Percentiles rank a stretch among this genome's conserved stretches.
These are phyloP conservation scores for Pseudisothecium myosuroides DNA, from an alignment of 225 moss, liverwort and hornwort genomes.

Conservation along the genomic window DNA sequence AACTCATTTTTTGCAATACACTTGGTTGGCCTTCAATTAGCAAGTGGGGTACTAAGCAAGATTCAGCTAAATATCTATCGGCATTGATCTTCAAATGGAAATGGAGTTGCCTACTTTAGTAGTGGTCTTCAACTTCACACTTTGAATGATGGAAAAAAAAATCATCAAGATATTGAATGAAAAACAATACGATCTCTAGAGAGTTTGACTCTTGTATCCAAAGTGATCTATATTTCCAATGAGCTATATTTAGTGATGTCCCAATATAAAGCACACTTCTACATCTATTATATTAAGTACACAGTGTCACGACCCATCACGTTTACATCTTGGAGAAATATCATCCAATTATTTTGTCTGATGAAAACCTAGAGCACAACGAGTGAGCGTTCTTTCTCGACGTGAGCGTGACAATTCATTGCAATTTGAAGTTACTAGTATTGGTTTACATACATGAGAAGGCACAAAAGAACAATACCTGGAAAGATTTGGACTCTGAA, in stretches of 20 bases:
- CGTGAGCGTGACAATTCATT: rapidly evolving
- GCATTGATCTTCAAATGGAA: not conserved
- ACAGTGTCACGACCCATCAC: not conserved
- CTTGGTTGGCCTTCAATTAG: not conserved
- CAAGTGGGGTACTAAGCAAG: not conserved
- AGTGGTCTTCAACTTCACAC: not conserved
- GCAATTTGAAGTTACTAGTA: not conserved
- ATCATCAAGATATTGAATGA: not conserved
- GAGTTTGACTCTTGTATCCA: not conserved
- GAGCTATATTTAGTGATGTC: not conserved
- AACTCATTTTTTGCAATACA: not conserved
- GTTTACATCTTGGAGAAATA: not conserved
- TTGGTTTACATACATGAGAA: not conserved
- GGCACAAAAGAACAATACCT: not conserved
- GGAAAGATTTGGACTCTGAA: not conserved
- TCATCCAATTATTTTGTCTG: not conserved
- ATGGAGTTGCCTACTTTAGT: not conserved
- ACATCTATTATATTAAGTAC: not conserved
- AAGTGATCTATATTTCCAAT: not conserved
- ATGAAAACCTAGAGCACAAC: not conserved
- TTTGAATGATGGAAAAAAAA: not conserved
- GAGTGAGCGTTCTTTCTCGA: not conserved
- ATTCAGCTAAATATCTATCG: not conserved
- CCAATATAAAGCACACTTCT: not conserved
- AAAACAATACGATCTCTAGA: not conserved